These are phyloP conservation scores for Saccharomycopsis sp. DNA, from an alignment of 805 yeast genomes.

Conservation along the genomic window DNA sequence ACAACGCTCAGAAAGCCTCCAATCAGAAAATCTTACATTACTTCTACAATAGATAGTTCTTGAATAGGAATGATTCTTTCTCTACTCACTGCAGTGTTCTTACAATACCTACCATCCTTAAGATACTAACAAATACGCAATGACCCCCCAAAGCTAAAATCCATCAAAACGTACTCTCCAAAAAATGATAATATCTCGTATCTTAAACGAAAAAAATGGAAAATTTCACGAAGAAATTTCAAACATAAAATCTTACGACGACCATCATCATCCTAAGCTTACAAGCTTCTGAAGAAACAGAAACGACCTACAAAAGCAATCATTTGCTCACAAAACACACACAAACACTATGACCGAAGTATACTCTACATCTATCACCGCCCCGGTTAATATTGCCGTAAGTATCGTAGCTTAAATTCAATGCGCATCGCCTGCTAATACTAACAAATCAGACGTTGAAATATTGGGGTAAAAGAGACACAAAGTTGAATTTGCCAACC, in stretches of 20 bases:
- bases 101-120: no score
- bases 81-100: no score
- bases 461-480: conserved; percentile 98
- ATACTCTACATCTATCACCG: conserved; percentile 77
- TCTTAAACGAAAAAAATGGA: neutral
- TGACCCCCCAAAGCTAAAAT: neutral
- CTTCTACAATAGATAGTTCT: no score
- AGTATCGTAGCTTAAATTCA: conserved; percentile 27
- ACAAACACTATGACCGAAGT: conserved; percentile 25
- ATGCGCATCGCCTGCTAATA: conserved; percentile 10
- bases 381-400: conserved; percentile 96
- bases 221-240: neutral
- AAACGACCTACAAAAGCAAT: no score
- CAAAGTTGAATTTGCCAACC: conserved; percentile 82
- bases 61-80: no score
- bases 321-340: no score
- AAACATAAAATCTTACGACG: neutral
- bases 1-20: no score
- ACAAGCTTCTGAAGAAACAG: no score
- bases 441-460: conserved; percentile 58
- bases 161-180: neutral
- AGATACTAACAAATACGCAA: no score
- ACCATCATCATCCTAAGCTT: neutral
- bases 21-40: no score
- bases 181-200: neutral